A percentile compares a stretch with the other conserved stretches of the same genome.
Conservation (phyloP, 2,329 filamentous ascomycete genomes). For the Phyllosticta ampelicida region DNA sequence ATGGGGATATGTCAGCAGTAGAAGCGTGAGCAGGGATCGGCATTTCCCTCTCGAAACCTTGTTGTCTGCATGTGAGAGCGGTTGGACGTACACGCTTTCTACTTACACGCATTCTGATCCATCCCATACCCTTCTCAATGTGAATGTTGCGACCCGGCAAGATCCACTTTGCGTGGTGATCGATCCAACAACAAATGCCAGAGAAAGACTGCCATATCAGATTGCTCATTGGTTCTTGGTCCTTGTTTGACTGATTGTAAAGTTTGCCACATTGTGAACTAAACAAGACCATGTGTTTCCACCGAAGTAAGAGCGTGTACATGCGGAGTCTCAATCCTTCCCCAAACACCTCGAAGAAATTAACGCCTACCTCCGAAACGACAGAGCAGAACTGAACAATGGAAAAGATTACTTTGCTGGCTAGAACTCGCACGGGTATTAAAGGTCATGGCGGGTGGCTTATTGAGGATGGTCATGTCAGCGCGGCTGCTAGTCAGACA, state of each 20-base stretch:
- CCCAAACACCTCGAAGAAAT: background rate
- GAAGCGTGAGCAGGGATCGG: background rate
- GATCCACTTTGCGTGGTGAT: background rate
- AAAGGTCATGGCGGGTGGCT: background rate
- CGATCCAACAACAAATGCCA: background rate
- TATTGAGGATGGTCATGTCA: background rate
- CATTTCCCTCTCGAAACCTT: background rate
- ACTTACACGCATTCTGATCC: background rate
- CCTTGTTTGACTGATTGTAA: no score
- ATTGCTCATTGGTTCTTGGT: no score
- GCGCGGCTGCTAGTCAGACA: background rate
- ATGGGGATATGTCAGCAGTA: no score
- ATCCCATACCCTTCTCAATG: background rate
- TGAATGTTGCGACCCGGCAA: background rate
- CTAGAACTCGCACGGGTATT: background rate
- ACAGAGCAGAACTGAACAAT: background rate
- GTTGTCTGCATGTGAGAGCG: background rate
- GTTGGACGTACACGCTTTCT: background rate
- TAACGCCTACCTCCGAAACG: background rate
- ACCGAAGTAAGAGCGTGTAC: background rate
- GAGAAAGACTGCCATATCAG: background rate
- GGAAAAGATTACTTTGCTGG: background rate
- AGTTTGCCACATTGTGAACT: background rate
- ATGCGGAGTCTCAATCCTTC: background rate
- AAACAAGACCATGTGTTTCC: background rate